These are phyloP conservation scores for Sapria himalayana DNA, from an alignment of 345 rosid genomes.

Conservation along the genomic window DNA sequence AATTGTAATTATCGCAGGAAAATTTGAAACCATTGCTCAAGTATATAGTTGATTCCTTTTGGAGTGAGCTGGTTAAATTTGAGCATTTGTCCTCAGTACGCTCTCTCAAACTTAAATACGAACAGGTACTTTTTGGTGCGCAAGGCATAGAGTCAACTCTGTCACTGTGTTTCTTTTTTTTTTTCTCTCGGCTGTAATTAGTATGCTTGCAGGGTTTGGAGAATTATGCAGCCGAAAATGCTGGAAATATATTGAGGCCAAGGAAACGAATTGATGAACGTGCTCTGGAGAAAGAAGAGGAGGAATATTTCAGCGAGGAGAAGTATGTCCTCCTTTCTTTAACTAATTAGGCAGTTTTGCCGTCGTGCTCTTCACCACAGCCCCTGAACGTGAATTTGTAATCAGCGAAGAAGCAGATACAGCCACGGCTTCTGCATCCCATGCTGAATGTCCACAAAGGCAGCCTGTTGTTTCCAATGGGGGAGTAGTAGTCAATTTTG, in stretches of 20 bases:
- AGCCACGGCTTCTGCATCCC: slow-evolving; percentile 36
- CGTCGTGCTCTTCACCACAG: not conserved
- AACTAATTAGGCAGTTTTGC: not conserved
- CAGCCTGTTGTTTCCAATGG: slow-evolving; percentile 57
- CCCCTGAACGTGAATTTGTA: slow-evolving; percentile 10
- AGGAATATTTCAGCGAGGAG: slow-evolving; percentile 92
- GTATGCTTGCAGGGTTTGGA: slow-evolving; percentile 52
- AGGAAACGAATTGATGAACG: slow-evolving; percentile 69
- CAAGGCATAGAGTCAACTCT: too few relatives aligned
- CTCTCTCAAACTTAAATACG: slow-evolving; percentile 50
- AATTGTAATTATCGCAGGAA: too few relatives aligned
- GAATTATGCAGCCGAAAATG: slow-evolving; percentile 31
- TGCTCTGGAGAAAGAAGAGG: slow-evolving; percentile 92
- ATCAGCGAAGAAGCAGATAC: slow-evolving; percentile 89
- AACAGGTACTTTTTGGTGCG: slow-evolving; percentile 58
- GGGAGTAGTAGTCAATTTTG: slow-evolving; percentile 34
- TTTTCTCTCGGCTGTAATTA: slow-evolving; percentile 8
- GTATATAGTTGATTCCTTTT: slow-evolving; percentile 64
- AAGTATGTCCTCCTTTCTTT: slow-evolving; percentile 22
- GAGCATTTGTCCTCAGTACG: slow-evolving; percentile 36
- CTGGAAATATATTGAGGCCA: slow-evolving; percentile 28
- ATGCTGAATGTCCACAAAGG: slow-evolving; percentile 23
- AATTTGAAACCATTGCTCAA: slow-evolving; percentile 53
- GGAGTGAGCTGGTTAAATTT: slow-evolving; percentile 51
- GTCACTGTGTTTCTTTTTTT: slow-evolving; percentile 5